These are phyloP conservation scores for Arabidopsis arenosa DNA, from an alignment of 345 rosid species.

Conservation along the genomic window DNA sequence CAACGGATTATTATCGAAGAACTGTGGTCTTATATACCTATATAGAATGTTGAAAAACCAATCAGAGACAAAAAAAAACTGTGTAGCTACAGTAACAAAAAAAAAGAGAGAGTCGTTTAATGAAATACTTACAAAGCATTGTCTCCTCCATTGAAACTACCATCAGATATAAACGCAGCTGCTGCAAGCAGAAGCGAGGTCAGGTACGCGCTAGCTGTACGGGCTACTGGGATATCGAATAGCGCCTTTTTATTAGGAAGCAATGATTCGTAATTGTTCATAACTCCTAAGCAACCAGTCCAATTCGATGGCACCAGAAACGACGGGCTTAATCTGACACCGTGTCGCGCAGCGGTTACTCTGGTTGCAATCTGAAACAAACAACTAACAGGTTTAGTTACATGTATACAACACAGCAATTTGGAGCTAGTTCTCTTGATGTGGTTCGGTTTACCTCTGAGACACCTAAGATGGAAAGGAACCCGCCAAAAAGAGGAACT, in stretches of 20 bases:
- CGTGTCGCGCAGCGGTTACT: constrained; percentile 72
- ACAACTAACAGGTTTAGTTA: background rate
- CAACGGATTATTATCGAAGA: constrained; percentile 85
- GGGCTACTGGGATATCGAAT: constrained; percentile 88
- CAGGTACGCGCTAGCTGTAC: constrained; percentile 86
- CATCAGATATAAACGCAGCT: constrained; percentile 81
- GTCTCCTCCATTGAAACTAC: constrained; percentile 91
- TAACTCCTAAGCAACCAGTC: constrained; percentile 95
- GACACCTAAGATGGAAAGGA: constrained; percentile 78
- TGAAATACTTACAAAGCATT: constrained; percentile 80
- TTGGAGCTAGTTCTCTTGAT: background rate
- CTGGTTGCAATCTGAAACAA: constrained; percentile 77
- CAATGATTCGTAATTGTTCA: constrained; percentile 89
- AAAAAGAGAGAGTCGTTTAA: background rate
- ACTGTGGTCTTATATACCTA: constrained; percentile 93
- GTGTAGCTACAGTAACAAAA: background rate
- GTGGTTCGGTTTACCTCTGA: constrained; percentile 65
- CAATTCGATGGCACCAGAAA: constrained; percentile 93
- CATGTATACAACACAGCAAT: background rate
- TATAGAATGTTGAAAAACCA: background rate
- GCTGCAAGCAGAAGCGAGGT: constrained; percentile 75
- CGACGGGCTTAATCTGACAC: constrained; percentile 84
- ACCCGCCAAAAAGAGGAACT: constrained; percentile 85
- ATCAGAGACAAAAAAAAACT: background rate
- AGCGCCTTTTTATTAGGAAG: constrained; percentile 87